Base-by-base conservation (phyloP, 2,329 filamentous ascomycete species). In the Aspergillus candidus region DNA sequence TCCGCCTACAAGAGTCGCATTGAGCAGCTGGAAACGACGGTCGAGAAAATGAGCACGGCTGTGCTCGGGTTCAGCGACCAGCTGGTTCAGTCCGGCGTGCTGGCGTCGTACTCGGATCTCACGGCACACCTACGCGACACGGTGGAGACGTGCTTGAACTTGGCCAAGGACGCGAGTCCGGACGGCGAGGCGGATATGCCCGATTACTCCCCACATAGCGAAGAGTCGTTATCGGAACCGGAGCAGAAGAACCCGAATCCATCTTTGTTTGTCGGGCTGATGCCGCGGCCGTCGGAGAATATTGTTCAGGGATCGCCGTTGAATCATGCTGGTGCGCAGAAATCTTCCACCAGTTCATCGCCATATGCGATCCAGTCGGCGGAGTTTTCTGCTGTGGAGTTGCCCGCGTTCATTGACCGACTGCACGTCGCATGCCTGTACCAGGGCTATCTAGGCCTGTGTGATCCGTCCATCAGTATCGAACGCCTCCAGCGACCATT, bases 41-140 rank as follows among this genome's bases (percentile, higher is more conserved):
- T 59, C 3, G 53, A 58, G 41, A 49, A 51, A 11, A 59, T 59
- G 51, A 53, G 55, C 18, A 44, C 54, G 1, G 40, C 56, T 4
- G 46, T 59, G 4, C 41, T 58, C 8, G 51, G 48, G 0, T 51
- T 59, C 13, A 57, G 55, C 31, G 50, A 57, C 14, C 44, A 51
- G 5, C 33, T 59, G 14, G 49, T 57, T 8, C 49, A 53, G 10
- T 56, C 55, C 2, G 55, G 50, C 0, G 52, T 47, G 3, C 35
- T 59, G 29, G 44, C 43, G 11, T 51, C 52, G 15, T 40, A 57
- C 35, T 40, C 56, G 1, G 43, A 46, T 13, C 35, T 59, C 14
- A 42, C 49, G 0, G 33, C 32, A 3, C 43, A 48, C 15, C 30
- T 55, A n/a, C 51, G 48, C 8, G 47, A 55, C 32, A 57, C 53